A percentile compares a stretch with the other conserved stretches of the same genome.
Conservation (phyloP, 2,329 filamentous ascomycete species). For the Penicillium sp. region DNA sequence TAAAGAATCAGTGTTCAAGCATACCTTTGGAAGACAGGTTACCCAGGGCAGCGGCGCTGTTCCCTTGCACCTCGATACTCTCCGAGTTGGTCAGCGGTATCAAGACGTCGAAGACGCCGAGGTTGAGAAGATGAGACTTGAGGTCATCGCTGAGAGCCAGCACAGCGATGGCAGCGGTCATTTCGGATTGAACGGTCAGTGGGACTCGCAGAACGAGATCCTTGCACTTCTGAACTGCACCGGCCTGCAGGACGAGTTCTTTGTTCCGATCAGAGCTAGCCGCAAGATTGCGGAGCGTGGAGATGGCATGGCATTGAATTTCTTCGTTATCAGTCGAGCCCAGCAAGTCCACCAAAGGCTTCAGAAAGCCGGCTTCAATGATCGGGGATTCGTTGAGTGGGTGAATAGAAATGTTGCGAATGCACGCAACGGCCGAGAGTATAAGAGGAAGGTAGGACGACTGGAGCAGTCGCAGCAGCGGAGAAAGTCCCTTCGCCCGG, state of each 20-base stretch:
- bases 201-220: conserved; percentile 90
- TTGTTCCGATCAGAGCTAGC: conserved; percentile 98
- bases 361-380: conserved; percentile 93
- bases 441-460: conserved; percentile 95
- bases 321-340: conserved; percentile 97
- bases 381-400: conserved; percentile 97
- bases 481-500: conserved; percentile 74
- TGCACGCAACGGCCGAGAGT: conserved; percentile 93
- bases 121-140: conserved; percentile 80
- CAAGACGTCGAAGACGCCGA: conserved; percentile 92
- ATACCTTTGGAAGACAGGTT: conserved; percentile 95
- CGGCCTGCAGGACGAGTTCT: conserved; percentile 90
- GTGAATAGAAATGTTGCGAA: conserved; percentile 98
- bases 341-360: conserved; percentile 85
- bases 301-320: conserved; percentile 98
- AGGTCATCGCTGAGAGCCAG: conserved; percentile 92
- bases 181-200: conserved; percentile 92
- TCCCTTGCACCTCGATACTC: conserved; percentile 96
- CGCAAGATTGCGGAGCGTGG: conserved; percentile 87
- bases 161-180: conserved; percentile 98
- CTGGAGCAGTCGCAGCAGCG: conserved; percentile 82
- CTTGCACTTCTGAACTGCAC: conserved; percentile 97
- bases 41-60: conserved; percentile 90
- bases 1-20: conserved; percentile 15
- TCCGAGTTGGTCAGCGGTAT: conserved; percentile 92